These are phyloP conservation scores for Xylaria sp. DNA, from an alignment of 2,329 filamentous ascomycete species.

Conservation along the genomic window DNA sequence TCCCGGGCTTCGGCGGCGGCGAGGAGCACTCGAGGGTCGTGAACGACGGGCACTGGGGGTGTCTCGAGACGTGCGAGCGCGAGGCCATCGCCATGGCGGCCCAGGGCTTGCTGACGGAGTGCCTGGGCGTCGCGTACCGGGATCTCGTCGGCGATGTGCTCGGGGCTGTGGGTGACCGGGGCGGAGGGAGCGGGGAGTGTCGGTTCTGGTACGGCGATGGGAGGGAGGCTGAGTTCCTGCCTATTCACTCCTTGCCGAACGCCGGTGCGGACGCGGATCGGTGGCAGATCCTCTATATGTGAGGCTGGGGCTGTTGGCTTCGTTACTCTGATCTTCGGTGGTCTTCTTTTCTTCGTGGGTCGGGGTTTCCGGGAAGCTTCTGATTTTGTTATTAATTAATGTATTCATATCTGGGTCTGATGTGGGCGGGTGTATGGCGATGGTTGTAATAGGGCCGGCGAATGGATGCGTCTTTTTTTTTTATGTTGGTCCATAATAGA, in stretches of 20 bases:
- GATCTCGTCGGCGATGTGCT: neutral
- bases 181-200: slow-evolving; percentile 29
- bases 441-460: neutral
- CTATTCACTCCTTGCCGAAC: slow-evolving; percentile 37
- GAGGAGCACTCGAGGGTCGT: slow-evolving; percentile 13
- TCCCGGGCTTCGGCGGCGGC: slow-evolving; percentile 5
- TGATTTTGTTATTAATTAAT: neutral
- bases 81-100: slow-evolving; percentile 35
- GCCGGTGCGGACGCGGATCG: neutral
- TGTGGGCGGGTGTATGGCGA: neutral
- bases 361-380: neutral
- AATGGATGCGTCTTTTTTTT: neutral
- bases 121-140: slow-evolving; percentile 42
- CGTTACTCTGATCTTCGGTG: neutral
- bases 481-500: slow-evolving; percentile 9
- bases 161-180: neutral
- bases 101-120: slow-evolving; percentile 36
- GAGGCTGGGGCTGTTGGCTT: neutral
- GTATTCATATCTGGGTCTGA: slow-evolving; percentile 8
- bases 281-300: slow-evolving; percentile 39
- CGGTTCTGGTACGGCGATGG: slow-evolving; percentile 28
- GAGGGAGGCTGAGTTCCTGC: slow-evolving; percentile 38
- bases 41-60: slow-evolving; percentile 26
- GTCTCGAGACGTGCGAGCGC: slow-evolving; percentile 43
- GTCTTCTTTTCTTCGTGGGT: slow-evolving; percentile 4